Evolutionary conservation across 495 filamentous ascomycete genomes (phyloP), one percentile per base, ranked within the genome.

Genomic region (Talaromyces stipitatus): DNA sequence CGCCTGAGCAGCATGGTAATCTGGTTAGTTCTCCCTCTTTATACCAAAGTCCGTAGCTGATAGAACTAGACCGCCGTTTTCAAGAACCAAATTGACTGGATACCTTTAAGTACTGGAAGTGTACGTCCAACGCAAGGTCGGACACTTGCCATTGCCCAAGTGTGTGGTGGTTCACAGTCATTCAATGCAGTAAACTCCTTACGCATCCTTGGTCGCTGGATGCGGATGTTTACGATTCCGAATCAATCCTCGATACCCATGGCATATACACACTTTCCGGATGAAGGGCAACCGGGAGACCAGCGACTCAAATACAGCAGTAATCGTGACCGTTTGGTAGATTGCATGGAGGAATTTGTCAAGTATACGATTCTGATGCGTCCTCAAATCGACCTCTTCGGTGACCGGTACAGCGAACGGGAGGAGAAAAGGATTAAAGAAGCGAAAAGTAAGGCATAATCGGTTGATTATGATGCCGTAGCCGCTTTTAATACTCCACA

Each of bases 41-140:
- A 18, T n/a, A n/a, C 12, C 11, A 9, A 29, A 36, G 32, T n/a
- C 12, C 32, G 6, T 14, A 1, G 11, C 32, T 41, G 18, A 41
- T 16, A 9, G 2, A 8, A 9, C 9, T 33, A 84, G 76, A 88
- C 86, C 0, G 84, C 76, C 0, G 82, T 88, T 0, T 88, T 90
- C 77, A 88, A 90, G 61, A 86, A 87, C 56, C 84, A 89, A 56
- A 88, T 89, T 50, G 86, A 88, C 67, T 89, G 85, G 86, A 86
- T 88, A 47, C 86, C 86, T 3, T 69, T 89, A 0, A 75, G 65
- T 1, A 81, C 78, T 0, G 84, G 85, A 9, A 79, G 78, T 28
- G 80, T 89, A 0, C 81, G 85, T 10, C 86, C 85, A 1, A 89
- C 86, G 0, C 85, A 89, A 64, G 84, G 84, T 38, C 76, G 85